These are phyloP conservation scores for Byssothecium circinans DNA, from an alignment of 2,329 filamentous ascomycete genomes.

Conservation along the genomic window DNA sequence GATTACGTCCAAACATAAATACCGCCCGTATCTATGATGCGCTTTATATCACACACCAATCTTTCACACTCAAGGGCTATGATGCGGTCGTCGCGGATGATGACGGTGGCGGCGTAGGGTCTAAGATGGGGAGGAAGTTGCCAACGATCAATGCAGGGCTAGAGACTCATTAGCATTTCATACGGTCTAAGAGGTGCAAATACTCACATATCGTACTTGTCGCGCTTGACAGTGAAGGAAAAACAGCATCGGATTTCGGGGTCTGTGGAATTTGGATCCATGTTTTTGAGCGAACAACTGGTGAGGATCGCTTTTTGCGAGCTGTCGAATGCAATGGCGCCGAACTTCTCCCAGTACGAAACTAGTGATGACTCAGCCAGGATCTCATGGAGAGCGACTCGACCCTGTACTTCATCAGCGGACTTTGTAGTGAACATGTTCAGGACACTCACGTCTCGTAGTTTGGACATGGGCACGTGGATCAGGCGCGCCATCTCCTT, in stretches of 20 bases:
- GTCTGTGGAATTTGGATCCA: slow-evolving; percentile 60
- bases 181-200: slow-evolving; percentile 3
- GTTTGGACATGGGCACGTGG: slow-evolving; percentile 83
- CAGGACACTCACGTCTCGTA: slow-evolving; percentile 75
- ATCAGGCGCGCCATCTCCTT: slow-evolving; percentile 99
- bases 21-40: not conserved
- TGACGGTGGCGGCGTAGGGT: slow-evolving; percentile 20
- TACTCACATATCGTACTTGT: slow-evolving; percentile 93
- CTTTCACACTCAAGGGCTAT: not conserved
- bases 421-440: not conserved
- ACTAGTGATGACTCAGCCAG: slow-evolving; percentile 93
- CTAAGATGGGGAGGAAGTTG: slow-evolving; percentile 88
- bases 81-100: slow-evolving; percentile 10
- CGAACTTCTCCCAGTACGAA: slow-evolving; percentile 98
- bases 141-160: slow-evolving; percentile 90
- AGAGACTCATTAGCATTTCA: slow-evolving; percentile 35
- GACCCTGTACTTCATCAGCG: slow-evolving; percentile 65
- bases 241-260: slow-evolving; percentile 90
- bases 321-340: slow-evolving; percentile 93
- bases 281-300: slow-evolving; percentile 86
- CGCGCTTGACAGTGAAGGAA: slow-evolving; percentile 92
- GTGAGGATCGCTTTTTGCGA: slow-evolving; percentile 94
- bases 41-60: not conserved
- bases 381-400: slow-evolving; percentile 92
- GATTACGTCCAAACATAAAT: slow-evolving; percentile 1